phyloP scores from a whole-genome alignment of 306 rosid genomes.

The Senna tora region DNA sequence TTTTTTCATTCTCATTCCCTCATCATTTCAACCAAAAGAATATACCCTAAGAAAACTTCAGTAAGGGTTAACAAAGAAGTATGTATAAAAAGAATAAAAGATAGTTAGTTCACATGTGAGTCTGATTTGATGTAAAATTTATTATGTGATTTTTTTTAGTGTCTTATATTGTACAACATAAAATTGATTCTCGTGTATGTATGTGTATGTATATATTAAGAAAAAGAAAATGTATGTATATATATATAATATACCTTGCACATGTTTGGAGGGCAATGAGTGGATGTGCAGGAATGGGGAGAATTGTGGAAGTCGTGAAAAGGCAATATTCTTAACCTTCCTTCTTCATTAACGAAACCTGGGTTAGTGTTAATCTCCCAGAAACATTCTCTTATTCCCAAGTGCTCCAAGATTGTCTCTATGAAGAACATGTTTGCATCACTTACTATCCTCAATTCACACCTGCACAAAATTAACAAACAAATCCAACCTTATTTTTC shows the following conservation, averaged over 20 bases:
- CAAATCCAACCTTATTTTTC: constrained; percentile 7
- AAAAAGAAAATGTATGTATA: too few species aligned
- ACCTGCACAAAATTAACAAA: constrained; percentile 39
- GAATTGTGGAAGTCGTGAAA: constrained; percentile 57
- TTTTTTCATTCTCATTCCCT: too few species aligned
- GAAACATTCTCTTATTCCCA: constrained; percentile 63
- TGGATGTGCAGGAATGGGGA: constrained; percentile 53
- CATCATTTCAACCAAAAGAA: too few species aligned
- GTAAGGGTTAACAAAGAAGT: not conserved
- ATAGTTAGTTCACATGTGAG: too few species aligned
- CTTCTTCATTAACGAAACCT: constrained; percentile 63
- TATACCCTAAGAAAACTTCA: too few species aligned
- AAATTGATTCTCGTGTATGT: too few species aligned
- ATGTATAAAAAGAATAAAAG: too few species aligned
- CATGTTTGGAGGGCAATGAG: constrained; percentile 80
- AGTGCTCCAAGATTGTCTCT: constrained; percentile 69
- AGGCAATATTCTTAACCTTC: constrained; percentile 64
- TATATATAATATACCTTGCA: constrained; percentile 77
- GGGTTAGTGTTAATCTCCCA: constrained; percentile 79
- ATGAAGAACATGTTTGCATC: constrained; percentile 81
- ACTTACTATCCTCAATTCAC: constrained; percentile 82
- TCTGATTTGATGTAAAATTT: too few species aligned
- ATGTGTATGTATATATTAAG: too few species aligned
- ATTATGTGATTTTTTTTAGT: too few species aligned
- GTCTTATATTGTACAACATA: too few species aligned